Evolutionary conservation across 2,329 filamentous ascomycete genomes (phyloP).

Genomic region (Neonectria faginata): DNA sequence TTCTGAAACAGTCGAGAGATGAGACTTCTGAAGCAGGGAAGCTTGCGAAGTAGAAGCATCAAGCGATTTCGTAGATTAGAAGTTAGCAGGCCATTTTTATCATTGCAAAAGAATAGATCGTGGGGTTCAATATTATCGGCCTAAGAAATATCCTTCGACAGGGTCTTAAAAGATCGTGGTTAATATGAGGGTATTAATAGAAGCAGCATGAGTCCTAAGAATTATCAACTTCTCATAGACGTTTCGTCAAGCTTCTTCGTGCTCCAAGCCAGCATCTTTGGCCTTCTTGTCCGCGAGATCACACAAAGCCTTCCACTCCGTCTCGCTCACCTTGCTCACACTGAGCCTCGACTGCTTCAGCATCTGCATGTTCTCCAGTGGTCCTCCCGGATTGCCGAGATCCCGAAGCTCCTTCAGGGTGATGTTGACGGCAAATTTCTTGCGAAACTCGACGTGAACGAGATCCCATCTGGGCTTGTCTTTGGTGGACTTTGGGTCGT

Average conservation of each 20-base stretch:
- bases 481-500: slow-evolving; percentile 77
- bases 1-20: slow-evolving; percentile 88
- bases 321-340: slow-evolving; percentile 74
- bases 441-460: slow-evolving; percentile 88
- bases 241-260: slow-evolving; percentile 45
- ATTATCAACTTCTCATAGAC: neutral
- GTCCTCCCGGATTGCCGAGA: slow-evolving; percentile 65
- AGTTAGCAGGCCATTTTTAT: slow-evolving; percentile 12
- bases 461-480: slow-evolving; percentile 78
- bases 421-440: slow-evolving; percentile 81
- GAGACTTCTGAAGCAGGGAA: slow-evolving; percentile 70
- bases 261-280: slow-evolving; percentile 52
- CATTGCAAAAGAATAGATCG: neutral
- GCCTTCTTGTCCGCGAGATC: slow-evolving; percentile 61
- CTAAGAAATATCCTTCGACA: neutral
- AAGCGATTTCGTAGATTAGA: slow-evolving; percentile 2
- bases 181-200: neutral
- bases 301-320: slow-evolving; percentile 75
- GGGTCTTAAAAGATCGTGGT: too few species aligned
- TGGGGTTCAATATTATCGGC: neutral
- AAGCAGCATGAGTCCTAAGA: neutral
- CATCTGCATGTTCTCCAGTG: slow-evolving; percentile 82
- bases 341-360: slow-evolving; percentile 85
- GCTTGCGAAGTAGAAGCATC: slow-evolving; percentile 37
- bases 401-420: slow-evolving; percentile 78